Evolutionary conservation across 371 early-diverging fungal species (phyloP).

Genomic region (Basidiobolus meristosporus): DNA sequence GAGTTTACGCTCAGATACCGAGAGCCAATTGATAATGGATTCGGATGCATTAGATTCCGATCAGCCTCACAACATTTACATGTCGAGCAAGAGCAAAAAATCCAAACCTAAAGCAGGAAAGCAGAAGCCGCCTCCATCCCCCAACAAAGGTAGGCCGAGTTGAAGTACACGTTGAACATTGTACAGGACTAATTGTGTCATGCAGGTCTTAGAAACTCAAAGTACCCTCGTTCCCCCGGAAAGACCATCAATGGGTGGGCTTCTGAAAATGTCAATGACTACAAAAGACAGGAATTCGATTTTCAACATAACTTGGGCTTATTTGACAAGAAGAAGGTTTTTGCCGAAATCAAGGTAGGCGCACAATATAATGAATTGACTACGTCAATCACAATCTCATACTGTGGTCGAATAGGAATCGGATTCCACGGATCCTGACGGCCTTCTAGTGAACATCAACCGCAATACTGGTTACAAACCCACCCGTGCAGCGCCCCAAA

Average conservation of each 20-base stretch:
- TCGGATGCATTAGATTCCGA: too few relatives aligned
- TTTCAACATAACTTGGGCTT: slow-evolving; percentile 55
- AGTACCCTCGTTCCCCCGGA: not conserved
- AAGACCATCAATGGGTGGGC: slow-evolving; percentile 7
- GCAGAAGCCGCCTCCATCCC: not conserved
- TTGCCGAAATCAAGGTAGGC: slow-evolving; percentile 54
- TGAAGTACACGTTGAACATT: not conserved
- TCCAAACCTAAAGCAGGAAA: not conserved
- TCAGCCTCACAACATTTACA: too few relatives aligned
- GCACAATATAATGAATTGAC: not conserved
- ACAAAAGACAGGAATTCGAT: slow-evolving; percentile 33
- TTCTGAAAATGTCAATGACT: slow-evolving; percentile 6
- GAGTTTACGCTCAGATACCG: too few relatives aligned
- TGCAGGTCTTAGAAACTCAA: not conserved
- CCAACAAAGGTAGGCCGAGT: not conserved
- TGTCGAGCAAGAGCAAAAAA: not conserved
- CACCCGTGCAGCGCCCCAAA: slow-evolving; percentile 1
- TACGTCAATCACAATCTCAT: not conserved
- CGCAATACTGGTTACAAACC: slow-evolving; percentile 19
- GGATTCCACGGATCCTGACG: slow-evolving; percentile 50
- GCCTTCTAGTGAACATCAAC: slow-evolving; percentile 43
- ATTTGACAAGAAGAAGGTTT: slow-evolving; percentile 61
- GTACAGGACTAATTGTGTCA: not conserved
- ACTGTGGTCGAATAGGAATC: slow-evolving; percentile 16
- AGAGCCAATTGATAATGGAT: too few relatives aligned